Conservation (phyloP, 306 rosid species). For the cucumber (Cucumis sativus) region DNA sequence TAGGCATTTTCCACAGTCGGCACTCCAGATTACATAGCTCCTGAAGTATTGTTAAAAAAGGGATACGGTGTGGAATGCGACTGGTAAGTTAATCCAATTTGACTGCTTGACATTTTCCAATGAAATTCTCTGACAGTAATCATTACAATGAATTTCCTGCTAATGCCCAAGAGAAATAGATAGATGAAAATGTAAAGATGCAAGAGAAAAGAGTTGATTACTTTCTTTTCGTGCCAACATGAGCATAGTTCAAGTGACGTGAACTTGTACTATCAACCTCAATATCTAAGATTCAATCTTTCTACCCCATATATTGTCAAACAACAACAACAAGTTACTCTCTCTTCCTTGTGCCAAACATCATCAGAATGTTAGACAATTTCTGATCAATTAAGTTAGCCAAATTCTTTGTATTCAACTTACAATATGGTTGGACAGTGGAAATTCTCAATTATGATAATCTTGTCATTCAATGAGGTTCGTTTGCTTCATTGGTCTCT, state of each 20-base stretch:
- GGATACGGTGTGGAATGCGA: conserved; percentile 87
- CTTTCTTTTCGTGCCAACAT: neutral
- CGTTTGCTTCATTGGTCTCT: neutral
- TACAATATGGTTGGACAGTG: neutral
- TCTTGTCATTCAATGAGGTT: neutral
- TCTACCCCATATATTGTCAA: too few relatives aligned
- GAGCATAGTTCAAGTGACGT: too few relatives aligned
- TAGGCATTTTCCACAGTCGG: conserved; percentile 94
- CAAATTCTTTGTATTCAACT: neutral
- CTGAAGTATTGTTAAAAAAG: conserved; percentile 74
- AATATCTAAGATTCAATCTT: too few relatives aligned
- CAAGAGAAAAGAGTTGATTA: neutral
- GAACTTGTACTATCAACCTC: too few relatives aligned
- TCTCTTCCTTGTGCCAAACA: neutral
- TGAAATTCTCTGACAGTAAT: neutral
- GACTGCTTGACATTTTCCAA: neutral
- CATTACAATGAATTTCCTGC: neutral
- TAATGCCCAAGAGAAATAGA: neutral
- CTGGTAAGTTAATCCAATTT: conserved; percentile 40
- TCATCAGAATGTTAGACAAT: neutral
- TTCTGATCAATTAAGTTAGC: neutral
- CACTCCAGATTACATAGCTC: conserved; percentile 90
- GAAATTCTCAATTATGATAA: neutral
- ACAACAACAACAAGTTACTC: too few relatives aligned
- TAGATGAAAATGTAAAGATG: neutral